Conservation (phyloP, 495 filamentous ascomycete species). For the Hypoxylon cercidicola region DNA sequence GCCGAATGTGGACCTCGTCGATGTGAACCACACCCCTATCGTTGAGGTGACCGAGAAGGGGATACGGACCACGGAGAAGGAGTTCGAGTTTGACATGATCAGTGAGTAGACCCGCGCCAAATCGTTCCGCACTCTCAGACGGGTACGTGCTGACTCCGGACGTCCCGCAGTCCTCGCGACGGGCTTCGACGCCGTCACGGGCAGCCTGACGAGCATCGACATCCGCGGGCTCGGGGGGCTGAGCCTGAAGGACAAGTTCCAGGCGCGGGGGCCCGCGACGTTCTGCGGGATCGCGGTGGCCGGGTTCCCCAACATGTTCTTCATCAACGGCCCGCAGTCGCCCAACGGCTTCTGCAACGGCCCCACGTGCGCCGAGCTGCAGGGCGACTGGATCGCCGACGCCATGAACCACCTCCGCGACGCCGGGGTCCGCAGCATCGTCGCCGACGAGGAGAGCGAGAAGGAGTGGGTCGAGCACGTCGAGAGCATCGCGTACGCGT, state of each 20-base stretch:
- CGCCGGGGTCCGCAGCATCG: constrained; percentile 51
- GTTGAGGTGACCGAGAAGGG: constrained; percentile 57
- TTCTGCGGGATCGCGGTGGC: constrained; percentile 59
- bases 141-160: not conserved
- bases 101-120: constrained; percentile 61
- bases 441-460: constrained; percentile 30
- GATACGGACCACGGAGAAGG: constrained; percentile 50
- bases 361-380: constrained; percentile 61
- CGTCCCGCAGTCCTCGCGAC: constrained; percentile 58
- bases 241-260: constrained; percentile 60
- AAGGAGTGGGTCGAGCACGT: constrained; percentile 27
- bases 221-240: constrained; percentile 54
- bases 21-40: constrained; percentile 62
- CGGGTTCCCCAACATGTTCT: constrained; percentile 65
- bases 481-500: constrained; percentile 13
- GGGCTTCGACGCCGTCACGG: constrained; percentile 65
- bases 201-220: constrained; percentile 57
- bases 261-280: constrained; percentile 54
- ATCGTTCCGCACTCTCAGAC: constrained; percentile 48
- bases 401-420: constrained; percentile 54
- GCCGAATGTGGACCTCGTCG: constrained; percentile 63
- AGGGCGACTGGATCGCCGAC: constrained; percentile 64
- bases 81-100: constrained; percentile 59
- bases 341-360: constrained; percentile 61
- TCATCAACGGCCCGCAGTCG: constrained; percentile 56